Evolutionary conservation across 23 red algal genomes (phyloP).

Genomic region (Gracilaria gracilis): DNA sequence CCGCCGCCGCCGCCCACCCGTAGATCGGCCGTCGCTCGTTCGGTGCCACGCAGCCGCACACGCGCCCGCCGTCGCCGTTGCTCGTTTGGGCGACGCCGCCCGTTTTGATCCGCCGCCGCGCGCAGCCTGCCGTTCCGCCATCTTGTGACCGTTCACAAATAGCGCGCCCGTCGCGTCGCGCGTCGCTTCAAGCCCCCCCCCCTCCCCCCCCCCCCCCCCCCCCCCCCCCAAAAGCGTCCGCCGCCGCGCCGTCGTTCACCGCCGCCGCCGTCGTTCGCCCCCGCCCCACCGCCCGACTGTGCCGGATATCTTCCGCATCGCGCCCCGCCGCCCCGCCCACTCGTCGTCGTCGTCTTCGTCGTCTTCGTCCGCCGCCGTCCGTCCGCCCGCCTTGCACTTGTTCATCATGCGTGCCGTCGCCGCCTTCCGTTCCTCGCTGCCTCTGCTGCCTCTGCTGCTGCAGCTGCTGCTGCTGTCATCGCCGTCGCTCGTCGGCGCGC

Average conservation of each 20-base stretch:
- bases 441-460: background rate
- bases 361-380: background rate
- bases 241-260: background rate
- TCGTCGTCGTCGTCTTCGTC: background rate
- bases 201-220: background rate
- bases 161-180: background rate
- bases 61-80: no score
- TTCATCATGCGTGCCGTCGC: conserved; percentile 9
- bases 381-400: no score
- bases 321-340: background rate
- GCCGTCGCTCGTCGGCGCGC: background rate
- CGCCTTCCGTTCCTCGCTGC: background rate
- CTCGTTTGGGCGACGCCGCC: background rate
- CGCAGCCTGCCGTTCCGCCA: background rate
- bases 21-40: no score
- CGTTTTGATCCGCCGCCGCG: background rate
- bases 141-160: background rate
- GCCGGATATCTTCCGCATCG: conserved; percentile 48
- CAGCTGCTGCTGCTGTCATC: background rate
- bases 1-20: no score
- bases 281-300: background rate
- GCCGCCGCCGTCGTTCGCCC: background rate
- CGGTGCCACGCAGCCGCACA: no score
- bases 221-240: background rate
- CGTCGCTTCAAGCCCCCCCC: background rate